Percentiles rank a stretch among this genome's conserved stretches.
These are phyloP conservation scores for Thielaviopsis musarum DNA, from an alignment of 2,329 filamentous ascomycete species.

Conservation along the genomic window DNA sequence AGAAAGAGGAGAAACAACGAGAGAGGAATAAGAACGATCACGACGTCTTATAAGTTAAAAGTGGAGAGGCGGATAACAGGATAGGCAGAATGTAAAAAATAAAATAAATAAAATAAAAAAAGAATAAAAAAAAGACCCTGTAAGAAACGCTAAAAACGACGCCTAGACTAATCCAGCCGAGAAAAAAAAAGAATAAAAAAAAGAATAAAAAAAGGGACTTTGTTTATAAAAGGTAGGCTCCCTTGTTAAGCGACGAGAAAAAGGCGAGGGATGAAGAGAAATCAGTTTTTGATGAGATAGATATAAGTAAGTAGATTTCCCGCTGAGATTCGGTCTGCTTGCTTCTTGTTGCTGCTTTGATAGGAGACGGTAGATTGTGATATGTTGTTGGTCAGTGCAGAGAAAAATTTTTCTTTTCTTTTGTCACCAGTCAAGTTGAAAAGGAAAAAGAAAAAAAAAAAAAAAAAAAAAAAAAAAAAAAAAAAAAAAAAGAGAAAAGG, in stretches of 20 bases:
- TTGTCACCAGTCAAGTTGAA: neutral
- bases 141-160: no score
- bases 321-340: neutral
- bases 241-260: neutral
- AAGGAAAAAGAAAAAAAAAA: neutral
- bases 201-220: no score
- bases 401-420: neutral
- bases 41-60: conserved; percentile 2
- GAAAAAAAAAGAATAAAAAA: no score
- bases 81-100: neutral
- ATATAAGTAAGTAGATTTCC: neutral
- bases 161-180: neutral
- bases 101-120: no score
- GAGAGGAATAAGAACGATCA: neutral
- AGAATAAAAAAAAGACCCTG: no score
- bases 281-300: neutral
- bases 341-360: neutral
- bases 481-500: neutral
- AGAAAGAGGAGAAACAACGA: neutral
- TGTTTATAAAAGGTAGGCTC: neutral
- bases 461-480: neutral
- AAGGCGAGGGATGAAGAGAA: neutral
- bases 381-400: neutral
- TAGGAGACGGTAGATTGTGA: neutral
- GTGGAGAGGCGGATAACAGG: neutral